Percentiles rank a stretch among this genome's conserved stretches.
phyloP scores from a whole-genome alignment of 2,329 filamentous ascomycete species.

The Nemania bipapillata region DNA sequence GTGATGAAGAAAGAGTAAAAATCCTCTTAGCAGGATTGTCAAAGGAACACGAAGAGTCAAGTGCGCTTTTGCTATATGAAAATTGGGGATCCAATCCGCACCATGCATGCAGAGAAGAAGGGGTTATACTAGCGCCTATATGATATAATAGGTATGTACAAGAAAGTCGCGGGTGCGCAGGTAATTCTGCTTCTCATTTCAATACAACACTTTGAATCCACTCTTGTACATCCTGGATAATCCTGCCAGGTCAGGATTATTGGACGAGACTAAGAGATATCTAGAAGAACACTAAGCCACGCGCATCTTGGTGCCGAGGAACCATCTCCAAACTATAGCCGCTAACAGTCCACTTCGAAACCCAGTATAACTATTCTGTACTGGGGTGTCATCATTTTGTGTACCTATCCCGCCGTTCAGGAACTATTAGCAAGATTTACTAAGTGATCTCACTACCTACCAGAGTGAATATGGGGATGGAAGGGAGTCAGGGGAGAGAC shows the following conservation, averaged over 20 bases:
- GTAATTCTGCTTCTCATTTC: slow-evolving; percentile 34
- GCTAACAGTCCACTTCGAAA: slow-evolving; percentile 18
- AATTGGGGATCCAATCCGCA: slow-evolving; percentile 38
- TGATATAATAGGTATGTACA: slow-evolving; percentile 28
- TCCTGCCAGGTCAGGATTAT: slow-evolving; percentile 25
- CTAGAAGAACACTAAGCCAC: slow-evolving; percentile 23
- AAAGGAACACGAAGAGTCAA: slow-evolving; percentile 25
- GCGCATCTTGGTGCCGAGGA: slow-evolving; percentile 25
- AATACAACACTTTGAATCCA: slow-evolving; percentile 34
- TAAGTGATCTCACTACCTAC: background rate
- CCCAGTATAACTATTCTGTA: slow-evolving; percentile 4
- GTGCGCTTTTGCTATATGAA: slow-evolving; percentile 37
- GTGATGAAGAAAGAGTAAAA: slow-evolving; percentile 27
- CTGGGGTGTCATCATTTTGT: background rate
- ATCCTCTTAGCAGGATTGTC: slow-evolving; percentile 13
- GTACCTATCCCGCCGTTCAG: slow-evolving; percentile 13
- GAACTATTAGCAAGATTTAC: slow-evolving; percentile 14
- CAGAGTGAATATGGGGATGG: background rate
- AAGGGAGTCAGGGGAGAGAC: background rate
- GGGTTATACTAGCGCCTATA: slow-evolving; percentile 31
- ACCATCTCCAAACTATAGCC: slow-evolving; percentile 27
- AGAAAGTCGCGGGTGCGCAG: slow-evolving; percentile 21
- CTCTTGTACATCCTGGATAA: slow-evolving; percentile 33
- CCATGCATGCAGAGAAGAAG: slow-evolving; percentile 36
- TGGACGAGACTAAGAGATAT: slow-evolving; percentile 19